Evolutionary conservation across 495 filamentous ascomycete genomes (phyloP).

Genomic region (Neurospora sp.): DNA sequence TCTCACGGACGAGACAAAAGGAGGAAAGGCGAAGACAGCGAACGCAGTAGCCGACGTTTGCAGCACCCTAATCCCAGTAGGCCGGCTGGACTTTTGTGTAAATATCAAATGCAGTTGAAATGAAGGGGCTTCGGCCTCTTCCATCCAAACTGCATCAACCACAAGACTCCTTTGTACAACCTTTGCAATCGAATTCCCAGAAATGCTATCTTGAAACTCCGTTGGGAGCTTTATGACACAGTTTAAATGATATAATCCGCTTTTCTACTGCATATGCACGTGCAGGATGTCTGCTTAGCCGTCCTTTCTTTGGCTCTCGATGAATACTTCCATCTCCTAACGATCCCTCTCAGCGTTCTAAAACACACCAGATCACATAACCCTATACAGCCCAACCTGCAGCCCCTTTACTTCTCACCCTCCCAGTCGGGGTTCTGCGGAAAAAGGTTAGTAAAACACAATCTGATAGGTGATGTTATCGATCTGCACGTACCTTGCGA

Average conservation of each 20-base stretch:
- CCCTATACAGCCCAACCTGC: not conserved
- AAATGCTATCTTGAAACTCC: not conserved
- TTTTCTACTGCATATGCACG: not conserved
- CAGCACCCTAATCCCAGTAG: not conserved
- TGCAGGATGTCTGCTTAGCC: not conserved
- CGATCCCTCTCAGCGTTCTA: not conserved
- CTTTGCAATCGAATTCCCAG: not conserved
- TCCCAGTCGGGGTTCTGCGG: constrained; percentile 40
- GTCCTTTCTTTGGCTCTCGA: not conserved
- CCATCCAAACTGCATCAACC: not conserved
- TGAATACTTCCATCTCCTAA: not conserved
- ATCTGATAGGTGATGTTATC: not conserved
- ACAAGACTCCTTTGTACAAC: not conserved
- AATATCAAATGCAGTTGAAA: not conserved
- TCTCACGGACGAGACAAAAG: not conserved
- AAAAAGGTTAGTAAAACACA: constrained; percentile 9
- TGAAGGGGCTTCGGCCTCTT: not conserved
- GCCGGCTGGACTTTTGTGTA: not conserved
- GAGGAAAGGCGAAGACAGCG: not conserved
- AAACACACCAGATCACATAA: not conserved
- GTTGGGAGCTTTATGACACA: not conserved
- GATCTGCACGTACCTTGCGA: constrained; percentile 61
- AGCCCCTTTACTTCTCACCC: constrained; percentile 25
- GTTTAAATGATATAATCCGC: not conserved
- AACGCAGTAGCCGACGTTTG: not conserved